Conservation (phyloP, 371 early-diverging fungal species). For the Zancudomyces culisetae region DNA sequence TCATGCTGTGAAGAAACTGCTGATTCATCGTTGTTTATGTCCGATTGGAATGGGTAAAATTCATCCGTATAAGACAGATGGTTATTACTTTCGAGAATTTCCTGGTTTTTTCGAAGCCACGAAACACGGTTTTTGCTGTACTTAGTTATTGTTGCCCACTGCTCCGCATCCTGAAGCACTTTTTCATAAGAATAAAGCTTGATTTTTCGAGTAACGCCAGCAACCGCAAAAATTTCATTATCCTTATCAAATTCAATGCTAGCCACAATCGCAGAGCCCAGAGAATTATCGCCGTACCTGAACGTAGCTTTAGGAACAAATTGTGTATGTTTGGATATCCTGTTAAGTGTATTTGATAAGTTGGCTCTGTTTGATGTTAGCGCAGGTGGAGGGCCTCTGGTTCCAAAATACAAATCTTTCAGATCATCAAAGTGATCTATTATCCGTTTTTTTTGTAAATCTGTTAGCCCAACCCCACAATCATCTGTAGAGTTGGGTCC, state of each 20-base stretch:
- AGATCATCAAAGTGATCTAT: conserved; percentile 50
- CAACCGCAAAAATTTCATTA: conserved; percentile 76
- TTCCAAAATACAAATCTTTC: conserved; percentile 38
- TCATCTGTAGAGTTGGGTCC: not conserved
- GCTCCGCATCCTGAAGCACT: conserved; percentile 29
- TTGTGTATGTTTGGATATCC: conserved; percentile 37
- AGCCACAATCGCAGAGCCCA: conserved; percentile 58
- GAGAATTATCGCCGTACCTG: conserved; percentile 48
- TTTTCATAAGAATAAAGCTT: conserved; percentile 65
- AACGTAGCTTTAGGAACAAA: conserved; percentile 52
- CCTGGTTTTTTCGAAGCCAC: conserved; percentile 5
- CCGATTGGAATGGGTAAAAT: not conserved
- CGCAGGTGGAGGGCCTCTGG: conserved; percentile 15
- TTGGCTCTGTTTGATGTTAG: conserved; percentile 8
- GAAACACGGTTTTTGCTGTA: not conserved
- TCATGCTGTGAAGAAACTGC: not conserved
- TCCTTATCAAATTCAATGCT: conserved; percentile 85
- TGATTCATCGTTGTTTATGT: not conserved
- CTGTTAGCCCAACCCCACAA: not conserved
- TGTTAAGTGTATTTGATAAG: conserved; percentile 44
- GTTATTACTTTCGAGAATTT: not conserved
- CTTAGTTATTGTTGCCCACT: conserved; percentile 6
- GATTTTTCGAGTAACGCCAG: conserved; percentile 80
- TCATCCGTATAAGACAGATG: conserved; percentile 1
- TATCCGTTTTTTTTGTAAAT: conserved; percentile 15